These are phyloP conservation scores for Naematelia aurantialba DNA, from an alignment of 768 basidiomycete genomes.

Conservation along the genomic window DNA sequence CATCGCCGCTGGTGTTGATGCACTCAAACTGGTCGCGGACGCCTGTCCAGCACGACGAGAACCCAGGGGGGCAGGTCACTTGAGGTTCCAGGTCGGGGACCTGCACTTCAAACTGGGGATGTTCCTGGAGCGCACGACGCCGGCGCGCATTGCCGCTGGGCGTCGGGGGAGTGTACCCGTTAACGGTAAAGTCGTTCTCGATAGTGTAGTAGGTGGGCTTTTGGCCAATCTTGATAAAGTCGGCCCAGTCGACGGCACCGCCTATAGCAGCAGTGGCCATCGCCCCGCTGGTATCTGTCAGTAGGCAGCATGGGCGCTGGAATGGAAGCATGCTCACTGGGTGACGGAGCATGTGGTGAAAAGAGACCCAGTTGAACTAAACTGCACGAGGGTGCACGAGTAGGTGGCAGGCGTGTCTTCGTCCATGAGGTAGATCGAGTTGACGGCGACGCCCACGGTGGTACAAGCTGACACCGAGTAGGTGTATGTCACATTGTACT, in stretches of 20 bases:
- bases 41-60: slow-evolving; percentile 1
- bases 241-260: neutral
- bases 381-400: neutral
- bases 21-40: neutral
- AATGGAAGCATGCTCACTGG: neutral
- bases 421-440: neutral
- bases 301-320: neutral
- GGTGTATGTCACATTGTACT: neutral
- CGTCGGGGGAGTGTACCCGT: neutral
- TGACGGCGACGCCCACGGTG: slow-evolving; percentile 2
- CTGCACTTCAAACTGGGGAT: neutral
- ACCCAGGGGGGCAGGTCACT: neutral
- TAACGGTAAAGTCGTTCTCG: slow-evolving; percentile 14
- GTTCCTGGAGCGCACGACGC: slow-evolving; percentile 1
- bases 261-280: slow-evolving; percentile 1
- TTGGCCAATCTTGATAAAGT: slow-evolving; percentile 2
- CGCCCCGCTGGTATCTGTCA: neutral
- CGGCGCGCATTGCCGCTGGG: neutral
- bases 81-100: neutral
- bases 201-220: slow-evolving; percentile 10
- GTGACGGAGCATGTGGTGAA: slow-evolving; percentile 5
- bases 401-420: neutral
- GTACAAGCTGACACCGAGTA: neutral
- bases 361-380: slow-evolving; percentile 1
- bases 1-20: slow-evolving; percentile 7